Evolutionary conservation across 768 basidiomycete species (phyloP), one percentile per base, ranked within the genome.

Genomic region (Candolleomyces aberdarensis): DNA sequence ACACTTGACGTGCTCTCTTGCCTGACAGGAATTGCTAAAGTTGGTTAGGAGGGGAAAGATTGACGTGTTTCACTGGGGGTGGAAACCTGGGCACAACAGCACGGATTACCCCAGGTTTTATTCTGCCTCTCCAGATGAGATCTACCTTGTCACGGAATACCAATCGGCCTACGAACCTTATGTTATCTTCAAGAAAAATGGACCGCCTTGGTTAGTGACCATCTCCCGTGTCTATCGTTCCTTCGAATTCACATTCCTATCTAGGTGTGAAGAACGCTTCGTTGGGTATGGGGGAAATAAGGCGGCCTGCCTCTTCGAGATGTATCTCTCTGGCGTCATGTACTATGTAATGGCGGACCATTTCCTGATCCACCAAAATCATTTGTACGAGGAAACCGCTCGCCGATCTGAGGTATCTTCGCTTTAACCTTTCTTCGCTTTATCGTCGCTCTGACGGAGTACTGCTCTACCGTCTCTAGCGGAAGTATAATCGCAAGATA

Each of bases 281-380:
- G 81, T 94, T 50, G 94, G 94, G 1, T 95, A 95, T 70, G 94
- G 94, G 4, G 92, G 87, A 1, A 96, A 96, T 78, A 96, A 96
- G 72, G 94, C 94, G 1, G 93, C 94, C 10, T 95, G 94, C 69
- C 79, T 94, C 41, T 94, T 89, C 69, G 94, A 94, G 71, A 91
- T 96, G 85, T 93, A 92, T 74, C 77, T 96, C 7, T 87, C 91
- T 13, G 94, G 94, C 3, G 83, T 94, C 43, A 86, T 86, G 22
- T 94, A 86, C 73, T 92, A 88, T 69, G 91, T 96, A 29, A 81
- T 95, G 13, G 78, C 88, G 11, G 92, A 95, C 71, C 92, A 96
- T 72, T 96, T 95, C 67, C 78, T 96, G 62, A 85, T 94, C 53
- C 94, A 95, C 71, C 92, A 94, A 76, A 91, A 86, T 63, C 93